phyloP scores from a whole-genome alignment of 352 stramenopile genomes.

The Labyrinthula sp. region DNA sequence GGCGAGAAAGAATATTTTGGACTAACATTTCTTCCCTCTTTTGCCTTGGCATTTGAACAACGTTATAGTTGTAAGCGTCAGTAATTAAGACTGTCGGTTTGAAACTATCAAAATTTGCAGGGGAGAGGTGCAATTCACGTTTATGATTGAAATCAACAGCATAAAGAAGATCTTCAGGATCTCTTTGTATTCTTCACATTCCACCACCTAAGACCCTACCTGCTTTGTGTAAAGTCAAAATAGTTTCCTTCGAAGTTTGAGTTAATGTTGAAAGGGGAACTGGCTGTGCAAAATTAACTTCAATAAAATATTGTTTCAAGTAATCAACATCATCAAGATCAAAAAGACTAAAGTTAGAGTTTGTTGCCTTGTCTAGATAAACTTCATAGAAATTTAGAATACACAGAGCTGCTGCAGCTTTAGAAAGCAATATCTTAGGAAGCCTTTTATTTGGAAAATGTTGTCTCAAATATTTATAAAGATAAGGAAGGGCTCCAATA shows the following conservation, averaged over 20 bases:
- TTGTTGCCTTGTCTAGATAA: slow-evolving; percentile 66
- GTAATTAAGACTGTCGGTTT: slow-evolving; percentile 38
- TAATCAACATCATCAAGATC: slow-evolving; percentile 72
- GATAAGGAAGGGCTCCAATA: slow-evolving; percentile 64
- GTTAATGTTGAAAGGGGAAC: slow-evolving; percentile 75
- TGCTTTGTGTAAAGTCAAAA: too few relatives aligned
- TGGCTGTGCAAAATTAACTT: slow-evolving; percentile 56
- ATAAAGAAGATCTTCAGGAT: slow-evolving; percentile 79
- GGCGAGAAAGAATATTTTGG: slow-evolving; percentile 48
- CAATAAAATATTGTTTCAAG: slow-evolving; percentile 81
- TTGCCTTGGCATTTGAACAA: slow-evolving; percentile 32
- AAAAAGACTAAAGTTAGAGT: slow-evolving; percentile 66
- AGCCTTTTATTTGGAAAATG: slow-evolving; percentile 47
- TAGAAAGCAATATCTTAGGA: slow-evolving; percentile 68
- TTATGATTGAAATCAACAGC: slow-evolving; percentile 72
- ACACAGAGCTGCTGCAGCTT: slow-evolving; percentile 81
- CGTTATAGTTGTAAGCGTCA: slow-evolving; percentile 33
- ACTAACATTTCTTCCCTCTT: slow-evolving; percentile 74
- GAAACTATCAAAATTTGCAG: slow-evolving; percentile 58
- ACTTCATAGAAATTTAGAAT: slow-evolving; percentile 85
- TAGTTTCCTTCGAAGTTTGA: too few relatives aligned
- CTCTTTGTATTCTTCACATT: slow-evolving; percentile 75
- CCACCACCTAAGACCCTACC: slow-evolving; percentile 76
- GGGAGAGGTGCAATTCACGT: slow-evolving; percentile 59
- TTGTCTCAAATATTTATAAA: too few relatives aligned